Evolutionary conservation across 208 protist species (phyloP), one percentile per base, ranked within the genome.

Genomic region (Borovskyia barvae): DNA sequence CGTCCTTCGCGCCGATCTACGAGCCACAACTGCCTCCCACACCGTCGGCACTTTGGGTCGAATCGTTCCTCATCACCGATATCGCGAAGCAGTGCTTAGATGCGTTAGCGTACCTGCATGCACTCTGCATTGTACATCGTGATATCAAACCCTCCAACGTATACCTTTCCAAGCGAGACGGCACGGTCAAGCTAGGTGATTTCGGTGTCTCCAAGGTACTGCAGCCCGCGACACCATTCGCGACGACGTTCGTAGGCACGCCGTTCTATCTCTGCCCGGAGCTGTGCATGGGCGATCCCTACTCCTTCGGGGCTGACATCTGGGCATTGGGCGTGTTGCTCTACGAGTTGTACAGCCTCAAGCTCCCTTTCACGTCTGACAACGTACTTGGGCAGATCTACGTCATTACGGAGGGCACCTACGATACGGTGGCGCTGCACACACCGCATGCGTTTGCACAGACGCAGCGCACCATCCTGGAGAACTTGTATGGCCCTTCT

Each of bases 121-220:
- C 66, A n/a, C 63, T 76, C 22, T 54, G 51, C 46, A 90, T 97
- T 35, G 40, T 97, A 17, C 94, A 97, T 66, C 82, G 94, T 33
- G 94, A 97, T 61, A 84, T 97, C 45, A 97, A 97, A 62, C 80
- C 94, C 1, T 79, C 83, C 2, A 97, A 97, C 69, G 75, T 97
- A 5, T 95, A 93, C 63, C 50, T 97, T 11, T 78, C 64, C 17
- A 68, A 80, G 24, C 29, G 24, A 12, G 62, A 59, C 32, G 80
- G 75, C 22, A 67, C 59, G 4, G 66, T 94, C 5, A 92, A 92
- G 57, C 36, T 97, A 33, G 88, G 87, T 0, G 92, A 97, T 69
- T 96, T 97, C 66, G 92, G 92, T 32, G 81, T 94, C 2, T 86
- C 88, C 22, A 87, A 90, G 62, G 64, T 94, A 43, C 70, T 96